These are phyloP conservation scores for Leccinellum albellum DNA, from an alignment of 768 basidiomycete genomes.

Conservation along the genomic window DNA sequence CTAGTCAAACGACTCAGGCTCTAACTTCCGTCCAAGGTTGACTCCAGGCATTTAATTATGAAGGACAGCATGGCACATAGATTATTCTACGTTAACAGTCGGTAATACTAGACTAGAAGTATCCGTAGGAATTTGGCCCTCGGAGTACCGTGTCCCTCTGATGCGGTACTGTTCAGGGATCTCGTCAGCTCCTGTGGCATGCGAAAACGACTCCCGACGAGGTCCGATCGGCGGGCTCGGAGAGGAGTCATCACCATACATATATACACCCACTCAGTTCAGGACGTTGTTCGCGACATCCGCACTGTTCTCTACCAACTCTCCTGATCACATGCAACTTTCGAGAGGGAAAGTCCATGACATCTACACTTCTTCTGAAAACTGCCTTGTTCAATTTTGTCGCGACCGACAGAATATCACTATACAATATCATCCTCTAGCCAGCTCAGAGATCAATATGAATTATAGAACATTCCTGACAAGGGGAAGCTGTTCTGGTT, in stretches of 20 bases:
- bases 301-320: conserved; percentile 51
- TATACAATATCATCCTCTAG: conserved; percentile 87
- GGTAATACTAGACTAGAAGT: conserved; percentile 7
- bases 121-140: not conserved
- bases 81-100: conserved; percentile 5
- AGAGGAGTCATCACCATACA: no score
- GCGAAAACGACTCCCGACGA: not conserved
- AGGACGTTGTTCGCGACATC: conserved; percentile 8
- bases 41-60: conserved; percentile 41
- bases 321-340: conserved; percentile 64
- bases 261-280: not conserved
- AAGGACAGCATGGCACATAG: conserved; percentile 8
- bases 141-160: conserved; percentile 13
- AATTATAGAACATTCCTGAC: conserved; percentile 79
- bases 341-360: conserved; percentile 96
- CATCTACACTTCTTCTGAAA: conserved; percentile 73
- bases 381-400: conserved; percentile 87
- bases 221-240: not conserved
- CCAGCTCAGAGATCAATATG: not conserved
- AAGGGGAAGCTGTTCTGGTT: conserved; percentile 99
- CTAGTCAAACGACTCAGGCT: conserved; percentile 1
- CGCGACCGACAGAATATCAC: conserved; percentile 93
- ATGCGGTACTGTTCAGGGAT: not conserved
- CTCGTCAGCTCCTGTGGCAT: not conserved
- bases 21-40: conserved; percentile 38